phyloP scores from a whole-genome alignment of 306 rosid species.

The Coriaria nepalensis region DNA sequence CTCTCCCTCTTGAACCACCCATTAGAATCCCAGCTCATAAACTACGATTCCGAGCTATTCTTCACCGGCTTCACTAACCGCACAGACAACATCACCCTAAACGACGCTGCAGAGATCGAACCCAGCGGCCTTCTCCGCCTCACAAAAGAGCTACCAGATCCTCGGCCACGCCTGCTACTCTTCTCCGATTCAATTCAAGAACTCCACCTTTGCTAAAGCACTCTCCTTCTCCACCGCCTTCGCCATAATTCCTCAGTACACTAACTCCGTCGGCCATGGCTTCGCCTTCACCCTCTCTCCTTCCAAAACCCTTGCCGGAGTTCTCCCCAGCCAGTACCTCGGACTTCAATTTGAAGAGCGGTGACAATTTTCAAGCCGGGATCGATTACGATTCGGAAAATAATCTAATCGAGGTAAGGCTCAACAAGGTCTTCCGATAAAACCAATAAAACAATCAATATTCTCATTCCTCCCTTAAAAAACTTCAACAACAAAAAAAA shows the following conservation, averaged over 20 bases:
- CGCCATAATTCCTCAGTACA: constrained; percentile 12
- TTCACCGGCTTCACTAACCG: too few relatives aligned
- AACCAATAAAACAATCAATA: constrained; percentile 30
- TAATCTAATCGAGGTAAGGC: constrained; percentile 24
- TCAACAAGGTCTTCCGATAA: constrained; percentile 24
- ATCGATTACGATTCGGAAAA: constrained; percentile 27
- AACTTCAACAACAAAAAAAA: too few relatives aligned
- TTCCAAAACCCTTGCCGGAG: constrained; percentile 16
- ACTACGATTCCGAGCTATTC: too few relatives aligned
- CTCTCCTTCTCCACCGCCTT: constrained; percentile 21
- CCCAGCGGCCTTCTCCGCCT: constrained; percentile 19
- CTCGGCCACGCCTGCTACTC: constrained; percentile 24
- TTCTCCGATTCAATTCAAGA: constrained; percentile 7
- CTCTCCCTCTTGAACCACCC: too few relatives aligned
- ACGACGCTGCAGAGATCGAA: constrained; percentile 10
- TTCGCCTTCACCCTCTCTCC: constrained; percentile 24
- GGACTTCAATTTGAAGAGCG: constrained; percentile 36
- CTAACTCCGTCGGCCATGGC: constrained; percentile 19
- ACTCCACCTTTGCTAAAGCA: constrained; percentile 8
- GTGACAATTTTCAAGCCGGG: constrained; percentile 37
- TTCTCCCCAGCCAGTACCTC: constrained; percentile 15
- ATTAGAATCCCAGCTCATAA: too few relatives aligned
- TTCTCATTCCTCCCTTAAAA: too few relatives aligned
- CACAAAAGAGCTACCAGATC: constrained; percentile 11
- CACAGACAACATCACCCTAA: constrained; percentile 11